Base-by-base conservation (phyloP, 2,329 filamentous ascomycete genomes). In the Colletotrichum phormii region DNA sequence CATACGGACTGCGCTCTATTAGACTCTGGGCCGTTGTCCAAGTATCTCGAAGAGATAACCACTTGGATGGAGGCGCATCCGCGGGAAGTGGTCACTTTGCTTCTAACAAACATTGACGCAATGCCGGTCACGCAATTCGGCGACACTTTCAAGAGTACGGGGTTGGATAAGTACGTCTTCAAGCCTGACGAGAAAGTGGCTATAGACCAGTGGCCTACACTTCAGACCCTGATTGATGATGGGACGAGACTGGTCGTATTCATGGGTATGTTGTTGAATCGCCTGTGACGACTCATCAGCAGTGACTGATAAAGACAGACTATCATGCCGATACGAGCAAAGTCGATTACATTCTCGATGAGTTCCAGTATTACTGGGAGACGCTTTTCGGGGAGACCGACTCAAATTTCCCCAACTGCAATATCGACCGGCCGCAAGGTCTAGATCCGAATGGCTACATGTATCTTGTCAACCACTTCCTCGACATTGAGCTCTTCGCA, bases 281-380 rank as follows among this genome's bases (percentile, higher is more conserved):
- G 31, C 6, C 11, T 6, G 7, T 7, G 2, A 8, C 26, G 9
- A 37, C 31, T 26, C 11, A 3, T 55, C 1, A 2, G 31, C 9
- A 53, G 55, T 57, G 24, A 2, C 33, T 81, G 64, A 81, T 57
- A 62, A 6, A 0, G 42, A 5, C 31, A 90, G 93, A 95, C 80
- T 94, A 89, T 76, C 78, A 87, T 63, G 80, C 85, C 70, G 84
- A 90, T 73, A 84, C 82, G 1, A 80, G 77, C 37, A 79, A 83
- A 62, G 87, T 89, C n/a, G 84, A 89, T 31, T 93, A 91, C 78
- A 89, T 94, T 66, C 84, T 93, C 67, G 85, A 89, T 78, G 87
- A 93, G 78, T 93, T 91, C 78, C 82, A 83, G 29, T 90, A 90
- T 81, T 88, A 92, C 75, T 95, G 93, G 84, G 94, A 96, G 80